A percentile compares a stretch with the other conserved stretches of the same genome.
These are phyloP conservation scores for Skeletonema marinoi DNA, from an alignment of 108 stramenopile genomes.

Conservation along the genomic window DNA sequence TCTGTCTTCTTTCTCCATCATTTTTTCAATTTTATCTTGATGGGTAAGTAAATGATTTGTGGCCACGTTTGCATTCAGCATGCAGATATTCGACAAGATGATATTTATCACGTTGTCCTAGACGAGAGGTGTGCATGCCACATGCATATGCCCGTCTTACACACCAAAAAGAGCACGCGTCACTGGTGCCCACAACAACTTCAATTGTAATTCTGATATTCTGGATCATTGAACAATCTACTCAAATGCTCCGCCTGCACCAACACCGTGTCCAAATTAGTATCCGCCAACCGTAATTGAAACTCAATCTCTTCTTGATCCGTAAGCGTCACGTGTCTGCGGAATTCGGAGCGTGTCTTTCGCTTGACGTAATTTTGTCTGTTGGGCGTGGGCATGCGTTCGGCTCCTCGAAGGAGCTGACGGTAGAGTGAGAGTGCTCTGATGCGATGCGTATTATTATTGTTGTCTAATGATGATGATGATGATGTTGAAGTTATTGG, in stretches of 20 bases:
- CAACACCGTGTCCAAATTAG: slow-evolving; percentile 84
- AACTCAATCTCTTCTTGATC: slow-evolving; percentile 80
- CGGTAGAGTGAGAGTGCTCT: slow-evolving; percentile 82
- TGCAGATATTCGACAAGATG: too few relatives aligned
- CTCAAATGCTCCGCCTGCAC: slow-evolving; percentile 88
- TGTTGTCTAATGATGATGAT: slow-evolving; percentile 1
- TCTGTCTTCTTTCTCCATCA: too few relatives aligned
- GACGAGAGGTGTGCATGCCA: too few relatives aligned
- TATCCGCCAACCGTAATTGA: slow-evolving; percentile 77
- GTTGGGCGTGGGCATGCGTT: slow-evolving; percentile 88
- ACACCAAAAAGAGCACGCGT: too few relatives aligned
- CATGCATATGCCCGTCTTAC: too few relatives aligned
- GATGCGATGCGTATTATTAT: slow-evolving; percentile 45
- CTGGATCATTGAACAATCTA: slow-evolving; percentile 43
- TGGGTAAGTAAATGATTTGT: too few relatives aligned
- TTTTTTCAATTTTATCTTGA: too few relatives aligned
- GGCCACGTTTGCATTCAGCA: too few relatives aligned
- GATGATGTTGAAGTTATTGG: neutral
- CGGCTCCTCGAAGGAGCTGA: slow-evolving; percentile 74
- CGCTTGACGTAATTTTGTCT: slow-evolving; percentile 77
- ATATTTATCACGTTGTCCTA: too few relatives aligned
- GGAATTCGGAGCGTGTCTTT: slow-evolving; percentile 71
- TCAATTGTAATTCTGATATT: slow-evolving; percentile 48
- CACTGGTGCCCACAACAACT: too few relatives aligned
- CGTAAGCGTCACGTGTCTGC: slow-evolving; percentile 53